Evolutionary conservation across 192 early-diverging fungal species (phyloP), one percentile per base, ranked within the genome.

Genomic region (Coemansia sp.): DNA sequence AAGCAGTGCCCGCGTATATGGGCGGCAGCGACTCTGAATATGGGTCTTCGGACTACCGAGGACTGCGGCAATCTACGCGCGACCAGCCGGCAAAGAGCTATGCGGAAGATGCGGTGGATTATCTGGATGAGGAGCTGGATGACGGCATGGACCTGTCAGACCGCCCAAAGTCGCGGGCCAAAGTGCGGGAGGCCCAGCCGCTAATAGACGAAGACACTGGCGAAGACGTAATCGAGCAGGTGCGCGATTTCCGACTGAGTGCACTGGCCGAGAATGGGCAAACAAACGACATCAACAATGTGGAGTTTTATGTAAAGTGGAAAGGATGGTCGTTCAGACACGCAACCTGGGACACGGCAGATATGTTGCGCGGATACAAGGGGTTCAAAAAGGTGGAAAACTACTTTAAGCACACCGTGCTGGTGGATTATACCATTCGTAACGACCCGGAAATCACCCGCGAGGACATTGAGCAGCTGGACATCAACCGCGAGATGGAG

Each of bases 271-370:
- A 56, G 0, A 58, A 50, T 20, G 57, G 60, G 58, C 53, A 52
- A 5, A 46, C 39, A 33, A 63, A 80, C 55, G 55, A 59, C 33
- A 69, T 75, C 38, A 43, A 45, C 62, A 87, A 87, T 50, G 72
- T 86, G 54, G 88, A 93, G 77, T 96, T 87, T 54, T 72, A 85
- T n/a, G 85, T 99, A 59, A 97, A 99, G 63, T 99, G 95, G 95
- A 88, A 88, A 72, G 85, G 88, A 6, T 86, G 82, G 74, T 90
- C 92, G 19, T 91, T 96, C 74, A 73, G 93, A 42, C 88, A 93
- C 57, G 87, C 95, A 39, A 93, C 94, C 0, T 99, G 95, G 95
- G 86, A 94, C 51, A 79, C 80, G 0, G 81, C 82, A 8, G 80
- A 79, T 10, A 70, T 83, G 26, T 82, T 98, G 26, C 63, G 71